Conservation (phyloP, 768 basidiomycete species). For the Hypholoma sublateritium region DNA sequence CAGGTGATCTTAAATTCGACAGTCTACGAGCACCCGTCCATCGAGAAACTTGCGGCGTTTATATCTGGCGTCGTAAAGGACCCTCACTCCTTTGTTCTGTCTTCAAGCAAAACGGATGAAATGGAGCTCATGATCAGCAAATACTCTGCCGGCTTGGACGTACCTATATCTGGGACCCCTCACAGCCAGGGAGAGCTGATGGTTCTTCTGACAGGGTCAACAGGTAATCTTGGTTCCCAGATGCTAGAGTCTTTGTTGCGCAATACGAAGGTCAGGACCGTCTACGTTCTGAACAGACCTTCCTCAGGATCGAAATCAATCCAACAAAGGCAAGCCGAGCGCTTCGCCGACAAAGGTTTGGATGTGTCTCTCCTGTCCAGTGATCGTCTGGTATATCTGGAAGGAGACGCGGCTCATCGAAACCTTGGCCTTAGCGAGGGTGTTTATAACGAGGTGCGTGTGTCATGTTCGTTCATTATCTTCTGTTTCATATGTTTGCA, state of each 20-base stretch:
- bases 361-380: conserved; percentile 21
- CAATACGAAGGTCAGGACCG: conserved; percentile 17
- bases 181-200: conserved; percentile 6
- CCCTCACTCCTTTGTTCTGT: no score
- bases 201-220: conserved; percentile 41
- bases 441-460: conserved; percentile 28
- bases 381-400: conserved; percentile 33
- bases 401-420: conserved; percentile 30
- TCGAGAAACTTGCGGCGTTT: conserved; percentile 14
- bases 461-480: background rate
- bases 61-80: no score
- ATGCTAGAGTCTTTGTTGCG: conserved; percentile 28
- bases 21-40: conserved; percentile 20
- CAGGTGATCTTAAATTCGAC: conserved; percentile 13
- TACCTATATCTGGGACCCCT: background rate
- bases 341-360: conserved; percentile 33
- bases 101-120: no score
- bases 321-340: conserved; percentile 22
- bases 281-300: conserved; percentile 34
- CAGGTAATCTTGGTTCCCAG: conserved; percentile 40
- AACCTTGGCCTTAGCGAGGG: conserved; percentile 25
- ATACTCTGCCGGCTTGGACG: conserved; percentile 9
- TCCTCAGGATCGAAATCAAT: conserved; percentile 11
- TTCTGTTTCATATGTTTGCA: background rate
- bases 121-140: background rate